Evolutionary conservation across 2,329 filamentous ascomycete genomes (phyloP).

Genomic region (Apiospora kogelbergensis): DNA sequence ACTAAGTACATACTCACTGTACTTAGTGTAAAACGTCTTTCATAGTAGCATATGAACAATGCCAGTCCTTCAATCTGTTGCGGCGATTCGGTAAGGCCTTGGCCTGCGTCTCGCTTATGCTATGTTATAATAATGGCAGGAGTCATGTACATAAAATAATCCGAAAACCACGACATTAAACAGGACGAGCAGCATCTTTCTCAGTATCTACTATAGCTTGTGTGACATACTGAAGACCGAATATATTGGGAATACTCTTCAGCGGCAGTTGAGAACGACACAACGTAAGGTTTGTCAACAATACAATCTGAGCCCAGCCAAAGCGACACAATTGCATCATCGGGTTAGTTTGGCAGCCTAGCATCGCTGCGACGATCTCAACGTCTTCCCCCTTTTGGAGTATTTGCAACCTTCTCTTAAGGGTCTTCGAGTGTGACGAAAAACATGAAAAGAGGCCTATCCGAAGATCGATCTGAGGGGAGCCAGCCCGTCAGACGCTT

Average conservation of each 20-base stretch:
- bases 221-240: not conserved
- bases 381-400: not conserved
- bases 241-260: not conserved
- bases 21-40: not conserved
- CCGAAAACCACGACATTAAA: not conserved
- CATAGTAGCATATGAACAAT: not conserved
- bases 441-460: not conserved
- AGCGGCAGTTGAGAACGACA: not conserved
- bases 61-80: not conserved
- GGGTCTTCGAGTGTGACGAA: not conserved
- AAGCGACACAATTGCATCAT: not conserved
- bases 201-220: not conserved
- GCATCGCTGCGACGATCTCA: not conserved
- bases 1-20: not conserved
- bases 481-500: not conserved
- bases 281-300: not conserved
- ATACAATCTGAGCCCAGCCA: not conserved
- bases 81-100: not conserved
- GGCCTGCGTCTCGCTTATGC: not conserved
- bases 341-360: not conserved
- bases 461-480: not conserved
- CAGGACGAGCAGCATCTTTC: not conserved
- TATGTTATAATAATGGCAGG: not conserved
- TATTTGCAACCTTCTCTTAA: not conserved
- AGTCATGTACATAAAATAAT: not conserved